A percentile compares a stretch with the other conserved stretches of the same genome.
These are phyloP conservation scores for Sarcodon aspratus DNA, from an alignment of 768 basidiomycete species.

Conservation along the genomic window DNA sequence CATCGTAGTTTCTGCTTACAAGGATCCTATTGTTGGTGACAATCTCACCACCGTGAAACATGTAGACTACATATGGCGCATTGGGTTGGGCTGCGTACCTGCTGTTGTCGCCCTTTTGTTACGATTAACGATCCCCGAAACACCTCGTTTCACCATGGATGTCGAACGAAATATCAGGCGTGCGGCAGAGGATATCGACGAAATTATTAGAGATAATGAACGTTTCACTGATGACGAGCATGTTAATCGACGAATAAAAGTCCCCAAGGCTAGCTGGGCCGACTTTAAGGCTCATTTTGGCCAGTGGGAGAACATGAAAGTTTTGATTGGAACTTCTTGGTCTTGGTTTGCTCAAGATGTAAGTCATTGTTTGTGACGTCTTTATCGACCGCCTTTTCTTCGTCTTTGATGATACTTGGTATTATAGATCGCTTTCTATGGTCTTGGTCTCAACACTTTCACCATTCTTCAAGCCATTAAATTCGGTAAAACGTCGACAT, in stretches of 20 bases:
- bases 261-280: constrained; percentile 26
- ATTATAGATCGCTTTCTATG: constrained; percentile 73
- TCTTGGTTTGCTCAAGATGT: constrained; percentile 65
- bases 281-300: constrained; percentile 60
- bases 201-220: constrained; percentile 28
- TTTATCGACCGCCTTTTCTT: no score
- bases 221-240: constrained; percentile 43
- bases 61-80: constrained; percentile 49
- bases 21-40: constrained; percentile 39
- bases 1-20: constrained; percentile 60
- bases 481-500: constrained; percentile 40
- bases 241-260: constrained; percentile 35
- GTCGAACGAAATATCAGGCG: constrained; percentile 34
- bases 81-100: constrained; percentile 36
- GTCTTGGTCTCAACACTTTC: constrained; percentile 74
- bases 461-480: constrained; percentile 68
- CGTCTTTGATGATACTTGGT: no score
- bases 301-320: constrained; percentile 68
- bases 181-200: constrained; percentile 30
- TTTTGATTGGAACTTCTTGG: constrained; percentile 73
- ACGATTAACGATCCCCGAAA: constrained; percentile 36
- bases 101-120: constrained; percentile 33
- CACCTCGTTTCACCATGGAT: constrained; percentile 38
- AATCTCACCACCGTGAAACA: constrained; percentile 26
- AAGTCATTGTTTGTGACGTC: no score